A percentile compares a stretch with the other conserved stretches of the same genome.
These are phyloP conservation scores for Phytophthora pisi DNA, from an alignment of 352 stramenopile genomes.

Conservation along the genomic window DNA sequence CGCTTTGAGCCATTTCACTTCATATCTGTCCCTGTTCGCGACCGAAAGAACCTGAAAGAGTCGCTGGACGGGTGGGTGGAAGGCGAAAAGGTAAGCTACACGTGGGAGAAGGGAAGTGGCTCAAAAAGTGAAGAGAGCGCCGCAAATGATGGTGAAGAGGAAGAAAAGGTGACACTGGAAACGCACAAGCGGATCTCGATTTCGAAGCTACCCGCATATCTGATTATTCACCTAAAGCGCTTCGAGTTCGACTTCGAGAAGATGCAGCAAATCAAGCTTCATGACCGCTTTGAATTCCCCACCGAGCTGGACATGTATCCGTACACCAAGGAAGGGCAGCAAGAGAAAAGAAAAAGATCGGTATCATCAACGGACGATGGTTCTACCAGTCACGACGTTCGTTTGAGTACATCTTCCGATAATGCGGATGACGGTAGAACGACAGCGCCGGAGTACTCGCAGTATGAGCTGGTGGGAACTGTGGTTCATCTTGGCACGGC, in stretches of 20 bases:
- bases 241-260: conserved; percentile 96
- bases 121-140: conserved; percentile 28
- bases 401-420: conserved; percentile 36
- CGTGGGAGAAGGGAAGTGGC: conserved; percentile 69
- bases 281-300: conserved; percentile 94
- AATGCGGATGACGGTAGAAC: conserved; percentile 28
- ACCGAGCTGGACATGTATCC: conserved; percentile 88
- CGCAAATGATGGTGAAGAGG: conserved; percentile 32
- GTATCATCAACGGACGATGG: conserved; percentile 28
- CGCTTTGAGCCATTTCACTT: conserved; percentile 92
- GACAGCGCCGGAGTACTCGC: conserved; percentile 77
- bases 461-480: conserved; percentile 88
- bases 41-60: conserved; percentile 86
- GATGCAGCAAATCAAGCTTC: conserved; percentile 94
- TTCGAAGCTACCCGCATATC: conserved; percentile 82
- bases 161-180: conserved; percentile 84
- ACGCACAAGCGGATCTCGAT: conserved; percentile 93
- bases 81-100: conserved; percentile 92
- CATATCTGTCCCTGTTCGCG: conserved; percentile 89
- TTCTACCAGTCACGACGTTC: conserved; percentile 24
- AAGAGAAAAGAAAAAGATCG: conserved; percentile 56
- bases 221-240: conserved; percentile 95
- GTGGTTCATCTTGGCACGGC: conserved; percentile 90
- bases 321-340: conserved; percentile 89
- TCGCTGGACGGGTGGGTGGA: conserved; percentile 88